A percentile compares a stretch with the other conserved stretches of the same genome.
Evolutionary conservation across 2,329 filamentous ascomycete genomes (phyloP).

Genomic region (Phialocephala subalpina): DNA sequence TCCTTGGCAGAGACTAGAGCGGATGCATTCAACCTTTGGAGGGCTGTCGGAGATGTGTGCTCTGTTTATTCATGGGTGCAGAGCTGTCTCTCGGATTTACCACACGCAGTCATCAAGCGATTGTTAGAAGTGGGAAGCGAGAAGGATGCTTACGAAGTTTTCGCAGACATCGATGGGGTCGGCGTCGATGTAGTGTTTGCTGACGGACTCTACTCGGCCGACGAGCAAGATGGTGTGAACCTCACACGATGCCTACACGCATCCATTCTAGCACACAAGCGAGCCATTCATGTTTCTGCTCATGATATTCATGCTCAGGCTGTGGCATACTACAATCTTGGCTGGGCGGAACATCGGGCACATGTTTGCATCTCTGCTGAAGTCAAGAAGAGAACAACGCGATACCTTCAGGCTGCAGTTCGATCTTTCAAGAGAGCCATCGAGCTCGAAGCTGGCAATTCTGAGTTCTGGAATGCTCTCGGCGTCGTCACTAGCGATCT

Average conservation of each 20-base stretch:
- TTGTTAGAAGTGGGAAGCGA: constrained; percentile 64
- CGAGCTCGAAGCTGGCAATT: constrained; percentile 91
- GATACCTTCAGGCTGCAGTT: constrained; percentile 82
- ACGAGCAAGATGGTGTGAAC: constrained; percentile 47
- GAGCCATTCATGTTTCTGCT: constrained; percentile 76
- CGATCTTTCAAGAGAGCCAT: constrained; percentile 95
- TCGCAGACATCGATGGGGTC: constrained; percentile 75
- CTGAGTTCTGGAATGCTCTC: constrained; percentile 97
- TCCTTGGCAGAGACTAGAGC: constrained; percentile 66
- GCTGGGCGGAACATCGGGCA: constrained; percentile 89
- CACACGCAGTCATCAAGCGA: constrained; percentile 60
- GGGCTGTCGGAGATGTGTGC: constrained; percentile 87
- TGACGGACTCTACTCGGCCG: constrained; percentile 43
- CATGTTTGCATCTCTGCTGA: constrained; percentile 69
- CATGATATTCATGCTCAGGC: constrained; percentile 87
- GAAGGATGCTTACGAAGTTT: constrained; percentile 62
- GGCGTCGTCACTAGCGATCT: constrained; percentile 89
- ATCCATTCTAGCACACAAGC: constrained; percentile 86
- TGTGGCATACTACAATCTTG: constrained; percentile 96
- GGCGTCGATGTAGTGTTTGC: constrained; percentile 49
- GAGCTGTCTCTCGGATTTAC: constrained; percentile 69
- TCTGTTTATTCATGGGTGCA: constrained; percentile 84
- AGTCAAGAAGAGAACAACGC: constrained; percentile 64
- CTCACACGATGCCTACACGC: constrained; percentile 71
- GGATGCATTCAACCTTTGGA: constrained; percentile 94